These are phyloP conservation scores for Neoboletus brunneissimus DNA, from an alignment of 768 basidiomycete species.

Conservation along the genomic window DNA sequence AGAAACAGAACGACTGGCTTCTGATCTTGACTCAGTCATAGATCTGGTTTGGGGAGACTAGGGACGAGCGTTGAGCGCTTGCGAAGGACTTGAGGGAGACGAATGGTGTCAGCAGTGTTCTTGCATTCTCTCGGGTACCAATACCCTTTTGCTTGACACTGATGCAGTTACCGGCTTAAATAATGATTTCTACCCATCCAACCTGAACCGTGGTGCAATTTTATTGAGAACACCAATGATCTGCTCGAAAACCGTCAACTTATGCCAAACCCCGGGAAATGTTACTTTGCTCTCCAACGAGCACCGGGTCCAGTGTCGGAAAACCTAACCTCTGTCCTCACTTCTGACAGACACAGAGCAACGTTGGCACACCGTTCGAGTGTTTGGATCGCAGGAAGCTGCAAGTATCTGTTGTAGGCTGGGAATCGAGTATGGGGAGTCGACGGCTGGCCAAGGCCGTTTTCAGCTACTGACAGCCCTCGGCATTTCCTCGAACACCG, in stretches of 20 bases:
- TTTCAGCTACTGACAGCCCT: slow-evolving; percentile 15
- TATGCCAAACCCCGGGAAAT: slow-evolving; percentile 8
- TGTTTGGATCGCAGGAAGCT: slow-evolving; percentile 7
- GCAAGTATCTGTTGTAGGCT: not conserved
- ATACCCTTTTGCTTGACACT: not conserved
- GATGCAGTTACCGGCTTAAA: slow-evolving; percentile 11
- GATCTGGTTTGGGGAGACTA: too few relatives aligned
- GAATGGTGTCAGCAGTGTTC: too few relatives aligned
- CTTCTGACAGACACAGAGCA: slow-evolving; percentile 10
- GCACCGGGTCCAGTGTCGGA: not conserved
- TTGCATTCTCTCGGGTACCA: not conserved
- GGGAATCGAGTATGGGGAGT: slow-evolving; percentile 13
- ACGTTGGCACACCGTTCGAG: not conserved
- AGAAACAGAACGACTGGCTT: too few relatives aligned
- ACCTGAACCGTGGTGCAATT: slow-evolving; percentile 6
- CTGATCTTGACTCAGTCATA: too few relatives aligned
- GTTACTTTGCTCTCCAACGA: not conserved
- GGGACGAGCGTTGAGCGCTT: too few relatives aligned
- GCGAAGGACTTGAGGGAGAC: too few relatives aligned
- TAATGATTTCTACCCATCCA: slow-evolving; percentile 12
- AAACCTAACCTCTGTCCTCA: slow-evolving; percentile 1
- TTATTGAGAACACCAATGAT: slow-evolving; percentile 2
- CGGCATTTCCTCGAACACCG: not conserved
- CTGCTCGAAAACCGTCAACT: not conserved
- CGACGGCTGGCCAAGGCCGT: slow-evolving; percentile 4